Evolutionary conservation across 352 stramenopile genomes (phyloP), one percentile per base, ranked within the genome.

Genomic region (Phytopythium delawarense): DNA sequence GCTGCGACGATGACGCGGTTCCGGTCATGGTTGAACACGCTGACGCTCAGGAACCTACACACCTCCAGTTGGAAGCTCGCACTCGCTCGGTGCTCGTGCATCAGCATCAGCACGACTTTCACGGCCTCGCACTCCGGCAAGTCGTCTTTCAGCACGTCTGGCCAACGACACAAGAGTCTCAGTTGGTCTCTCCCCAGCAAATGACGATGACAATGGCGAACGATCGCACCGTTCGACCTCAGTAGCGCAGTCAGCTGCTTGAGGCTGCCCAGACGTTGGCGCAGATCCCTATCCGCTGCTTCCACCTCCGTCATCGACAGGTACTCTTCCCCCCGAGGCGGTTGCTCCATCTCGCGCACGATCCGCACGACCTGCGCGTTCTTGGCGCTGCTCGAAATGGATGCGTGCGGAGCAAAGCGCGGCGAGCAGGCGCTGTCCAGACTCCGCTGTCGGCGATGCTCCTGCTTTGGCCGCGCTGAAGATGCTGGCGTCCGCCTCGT

Each of bases 1-100:
- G 82, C 75, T 12, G 96, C 69, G 11, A 97, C 60, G 45, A 84
- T 80, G 37, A 85, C 61, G 2, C 88, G 72, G 62, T 97, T 97
- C 0, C 82, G 70, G 57, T 91, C 76, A 25, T 91, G 79, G 51
- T 79, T 87, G 60, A 92, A 90, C 0, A 91, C 84, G 11, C 68
- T 67, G 28, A 96, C 64, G 62, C 91, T 96, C 25, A 95, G 70
- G 21, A 94, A 78, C 54, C 76, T 81, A 40, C 87, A 83, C 46
- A 80, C 85, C 58, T 92, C 78, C n/a, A 97, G 70, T 48, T 96
- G 79, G 25, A 97, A 50, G 16, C 78, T 67, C 15, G 79, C 69
- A 34, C 77, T 79, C 15, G 68, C 55, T 25, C 62, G 50, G 52
- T 87, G 87, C 28, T 79, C 50, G 30, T 84, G 64, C 82, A 97